These are phyloP conservation scores for Xylaria sp. DNA, from an alignment of 2,329 filamentous ascomycete species.

Conservation along the genomic window DNA sequence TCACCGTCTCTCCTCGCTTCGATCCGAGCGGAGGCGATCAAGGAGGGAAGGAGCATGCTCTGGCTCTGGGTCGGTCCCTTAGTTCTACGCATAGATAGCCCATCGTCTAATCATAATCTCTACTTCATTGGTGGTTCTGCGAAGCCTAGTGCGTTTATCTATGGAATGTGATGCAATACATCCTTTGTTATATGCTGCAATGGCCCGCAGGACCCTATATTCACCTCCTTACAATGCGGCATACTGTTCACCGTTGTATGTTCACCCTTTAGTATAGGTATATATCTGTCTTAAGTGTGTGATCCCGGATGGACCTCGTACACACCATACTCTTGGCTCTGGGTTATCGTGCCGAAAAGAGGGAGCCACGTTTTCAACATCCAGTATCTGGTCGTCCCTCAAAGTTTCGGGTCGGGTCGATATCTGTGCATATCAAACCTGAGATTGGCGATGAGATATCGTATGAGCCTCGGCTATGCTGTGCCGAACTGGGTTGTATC, in stretches of 20 bases:
- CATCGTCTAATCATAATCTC: constrained; percentile 3
- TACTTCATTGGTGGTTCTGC: not conserved
- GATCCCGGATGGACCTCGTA: constrained; percentile 5
- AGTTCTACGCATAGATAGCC: not conserved
- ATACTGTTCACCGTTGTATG: not conserved
- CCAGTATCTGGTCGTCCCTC: not conserved
- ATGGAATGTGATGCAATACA: constrained; percentile 11
- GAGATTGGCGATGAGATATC: constrained; percentile 23
- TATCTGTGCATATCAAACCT: constrained; percentile 6
- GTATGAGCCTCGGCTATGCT: constrained; percentile 26
- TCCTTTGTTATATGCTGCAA: constrained; percentile 15
- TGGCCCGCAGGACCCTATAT: not conserved
- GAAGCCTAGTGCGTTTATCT: not conserved
- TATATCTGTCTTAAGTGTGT: constrained; percentile 11
- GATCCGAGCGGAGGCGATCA: constrained; percentile 4
- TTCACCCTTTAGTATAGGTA: not conserved
- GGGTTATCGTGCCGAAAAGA: constrained; percentile 12
- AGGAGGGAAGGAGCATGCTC: constrained; percentile 22
- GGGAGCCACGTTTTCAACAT: constrained; percentile 5
- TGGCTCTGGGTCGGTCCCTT: not conserved
- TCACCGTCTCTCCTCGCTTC: not conserved
- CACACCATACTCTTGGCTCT: not conserved
- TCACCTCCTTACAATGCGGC: constrained; percentile 1
- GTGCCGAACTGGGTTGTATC: constrained; percentile 29
- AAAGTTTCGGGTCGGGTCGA: constrained; percentile 4